A percentile compares a stretch with the other conserved stretches of the same genome.
Conservation (phyloP, 345 rosid species). For the Theobroma cacao region DNA sequence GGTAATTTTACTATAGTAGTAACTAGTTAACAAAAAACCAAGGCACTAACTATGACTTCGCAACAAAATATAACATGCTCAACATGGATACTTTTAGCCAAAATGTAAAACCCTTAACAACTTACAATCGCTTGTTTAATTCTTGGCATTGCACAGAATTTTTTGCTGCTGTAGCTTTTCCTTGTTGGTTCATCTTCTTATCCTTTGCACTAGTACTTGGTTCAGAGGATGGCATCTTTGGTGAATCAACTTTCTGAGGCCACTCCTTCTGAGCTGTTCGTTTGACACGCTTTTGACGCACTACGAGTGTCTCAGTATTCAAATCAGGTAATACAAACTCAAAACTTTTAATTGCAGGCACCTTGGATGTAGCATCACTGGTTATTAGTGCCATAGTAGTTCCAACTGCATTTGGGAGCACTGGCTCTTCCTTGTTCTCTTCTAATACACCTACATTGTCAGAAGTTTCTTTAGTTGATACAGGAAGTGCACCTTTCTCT, state of each 20-base stretch:
- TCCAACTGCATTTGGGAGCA: background rate
- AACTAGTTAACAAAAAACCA: background rate
- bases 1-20: background rate
- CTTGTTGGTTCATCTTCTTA: background rate
- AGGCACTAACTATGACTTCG: background rate
- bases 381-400: background rate
- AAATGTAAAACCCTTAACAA: background rate
- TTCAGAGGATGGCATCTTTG: slow-evolving; percentile 7
- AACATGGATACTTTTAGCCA: background rate
- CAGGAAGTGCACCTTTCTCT: background rate
- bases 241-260: background rate
- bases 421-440: background rate
- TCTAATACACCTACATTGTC: background rate
- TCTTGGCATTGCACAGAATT: background rate
- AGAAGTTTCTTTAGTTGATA: background rate
- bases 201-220: background rate
- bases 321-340: slow-evolving; percentile 18
- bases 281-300: slow-evolving; percentile 1
- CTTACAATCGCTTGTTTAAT: slow-evolving; percentile 23
- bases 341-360: background rate
- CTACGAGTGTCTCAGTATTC: slow-evolving; percentile 6
- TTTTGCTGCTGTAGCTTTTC: background rate
- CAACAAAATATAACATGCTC: background rate
- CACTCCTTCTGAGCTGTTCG: background rate
- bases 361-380: background rate